phyloP scores from a whole-genome alignment of 495 filamentous ascomycete genomes.

The Xylaria flabelliformis region DNA sequence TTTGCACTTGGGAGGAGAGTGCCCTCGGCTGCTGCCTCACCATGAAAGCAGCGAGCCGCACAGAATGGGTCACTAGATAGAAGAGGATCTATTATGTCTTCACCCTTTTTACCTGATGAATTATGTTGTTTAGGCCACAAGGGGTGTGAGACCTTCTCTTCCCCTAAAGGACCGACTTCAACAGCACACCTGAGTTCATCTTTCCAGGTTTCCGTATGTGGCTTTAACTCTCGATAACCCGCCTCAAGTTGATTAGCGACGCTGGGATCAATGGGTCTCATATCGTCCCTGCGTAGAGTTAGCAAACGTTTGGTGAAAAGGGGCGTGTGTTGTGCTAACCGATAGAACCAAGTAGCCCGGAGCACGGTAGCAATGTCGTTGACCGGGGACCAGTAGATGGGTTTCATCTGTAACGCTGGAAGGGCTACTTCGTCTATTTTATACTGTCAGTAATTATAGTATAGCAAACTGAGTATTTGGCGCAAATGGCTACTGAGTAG shows the following conservation, averaged over 20 bases:
- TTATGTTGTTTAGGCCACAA: slow-evolving; percentile 72
- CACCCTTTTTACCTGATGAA: slow-evolving; percentile 41
- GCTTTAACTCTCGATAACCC: slow-evolving; percentile 83
- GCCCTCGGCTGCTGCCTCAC: slow-evolving; percentile 62
- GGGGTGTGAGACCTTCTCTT: slow-evolving; percentile 84
- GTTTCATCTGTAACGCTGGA: slow-evolving; percentile 79
- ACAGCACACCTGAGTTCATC: slow-evolving; percentile 92
- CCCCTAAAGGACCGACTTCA: slow-evolving; percentile 87
- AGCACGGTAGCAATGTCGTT: slow-evolving; percentile 84
- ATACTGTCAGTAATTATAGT: slow-evolving; percentile 1
- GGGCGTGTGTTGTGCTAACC: slow-evolving; percentile 36
- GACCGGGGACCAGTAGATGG: slow-evolving; percentile 97
- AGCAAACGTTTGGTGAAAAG: slow-evolving; percentile 18
- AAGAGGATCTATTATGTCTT: slow-evolving; percentile 49
- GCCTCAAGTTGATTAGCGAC: slow-evolving; percentile 91
- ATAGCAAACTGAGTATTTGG: neutral
- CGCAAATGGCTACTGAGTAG: neutral
- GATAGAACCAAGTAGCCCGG: slow-evolving; percentile 96
- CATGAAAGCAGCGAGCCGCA: slow-evolving; percentile 59
- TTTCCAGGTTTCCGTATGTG: slow-evolving; percentile 91
- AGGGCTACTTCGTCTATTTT: slow-evolving; percentile 55
- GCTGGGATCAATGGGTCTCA: slow-evolving; percentile 85
- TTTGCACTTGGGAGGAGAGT: slow-evolving; percentile 49
- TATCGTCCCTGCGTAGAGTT: slow-evolving; percentile 65
- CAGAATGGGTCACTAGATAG: slow-evolving; percentile 62